A percentile compares a stretch with the other conserved stretches of the same genome.
phyloP scores from a whole-genome alignment of 495 filamentous ascomycete genomes.

The Podospora australis region DNA sequence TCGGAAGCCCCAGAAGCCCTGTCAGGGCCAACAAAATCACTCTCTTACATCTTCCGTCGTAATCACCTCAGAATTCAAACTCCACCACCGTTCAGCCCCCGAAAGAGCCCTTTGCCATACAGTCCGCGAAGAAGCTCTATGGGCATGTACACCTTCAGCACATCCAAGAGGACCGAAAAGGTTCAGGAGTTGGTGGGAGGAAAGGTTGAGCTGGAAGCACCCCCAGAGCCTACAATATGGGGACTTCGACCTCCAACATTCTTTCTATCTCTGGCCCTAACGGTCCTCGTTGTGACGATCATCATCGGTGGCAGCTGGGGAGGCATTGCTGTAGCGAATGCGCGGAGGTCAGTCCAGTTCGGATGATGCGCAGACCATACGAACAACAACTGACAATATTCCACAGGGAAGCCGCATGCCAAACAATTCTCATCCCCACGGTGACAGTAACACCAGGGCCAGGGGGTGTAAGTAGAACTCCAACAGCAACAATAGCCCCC shows the following conservation, averaged over 20 bases:
- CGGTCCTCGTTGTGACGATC: not conserved
- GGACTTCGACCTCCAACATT: not conserved
- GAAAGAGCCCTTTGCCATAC: too few species aligned
- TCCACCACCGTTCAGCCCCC: not conserved
- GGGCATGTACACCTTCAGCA: constrained; percentile 4
- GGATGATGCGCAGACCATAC: too few species aligned
- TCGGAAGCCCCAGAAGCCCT: constrained; percentile 11
- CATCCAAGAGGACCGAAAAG: not conserved
- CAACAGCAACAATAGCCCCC: not conserved
- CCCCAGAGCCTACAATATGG: constrained; percentile 1
- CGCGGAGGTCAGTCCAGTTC: constrained; percentile 4
- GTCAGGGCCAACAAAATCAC: constrained; percentile 1
- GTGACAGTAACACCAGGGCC: constrained; percentile 5
- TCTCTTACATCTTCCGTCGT: constrained; percentile 9
- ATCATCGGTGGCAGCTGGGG: constrained; percentile 13
- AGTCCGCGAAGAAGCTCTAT: not conserved
- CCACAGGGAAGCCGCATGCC: not conserved
- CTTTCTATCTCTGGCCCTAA: not conserved
- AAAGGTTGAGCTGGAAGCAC: not conserved
- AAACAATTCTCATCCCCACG: not conserved
- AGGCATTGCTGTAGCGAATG: constrained; percentile 8
- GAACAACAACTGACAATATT: not conserved
- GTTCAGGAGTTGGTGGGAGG: not conserved
- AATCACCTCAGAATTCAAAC: constrained; percentile 2
- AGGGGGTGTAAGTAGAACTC: too few species aligned